These are phyloP conservation scores for Omphalotus guepiniiformis DNA, from an alignment of 768 basidiomycete genomes.

Conservation along the genomic window DNA sequence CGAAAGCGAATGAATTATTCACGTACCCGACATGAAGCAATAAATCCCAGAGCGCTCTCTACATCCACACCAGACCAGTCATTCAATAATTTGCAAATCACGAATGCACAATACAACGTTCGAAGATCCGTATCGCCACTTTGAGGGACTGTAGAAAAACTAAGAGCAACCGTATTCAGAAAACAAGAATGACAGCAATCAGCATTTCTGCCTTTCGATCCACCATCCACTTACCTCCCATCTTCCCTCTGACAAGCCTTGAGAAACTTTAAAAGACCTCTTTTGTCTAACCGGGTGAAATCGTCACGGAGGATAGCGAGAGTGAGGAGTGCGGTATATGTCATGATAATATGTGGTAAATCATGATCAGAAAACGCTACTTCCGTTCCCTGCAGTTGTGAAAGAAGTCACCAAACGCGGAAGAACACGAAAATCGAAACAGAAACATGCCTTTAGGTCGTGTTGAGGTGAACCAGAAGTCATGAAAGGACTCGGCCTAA, in stretches of 20 bases:
- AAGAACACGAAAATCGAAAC: too few relatives aligned
- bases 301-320: conserved; percentile 88
- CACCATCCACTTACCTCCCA: conserved; percentile 70
- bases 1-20: neutral
- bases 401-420: too few relatives aligned
- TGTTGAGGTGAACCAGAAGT: conserved; percentile 30
- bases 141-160: conserved; percentile 69
- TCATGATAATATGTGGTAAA: conserved; percentile 85
- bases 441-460: too few relatives aligned
- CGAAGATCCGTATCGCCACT: conserved; percentile 75
- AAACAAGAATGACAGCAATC: neutral
- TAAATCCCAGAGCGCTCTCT: conserved; percentile 54
- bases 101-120: conserved; percentile 84
- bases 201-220: neutral
- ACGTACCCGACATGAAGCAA: conserved; percentile 66
- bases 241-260: conserved; percentile 69
- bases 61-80: conserved; percentile 77
- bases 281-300: conserved; percentile 63
- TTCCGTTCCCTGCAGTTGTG: conserved; percentile 19
- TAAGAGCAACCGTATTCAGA: too few relatives aligned
- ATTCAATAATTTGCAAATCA: conserved; percentile 70
- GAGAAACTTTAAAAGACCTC: conserved; percentile 65
- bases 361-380: conserved; percentile 49
- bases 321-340: conserved; percentile 84
- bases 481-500: conserved; percentile 74